Evolutionary conservation across 2,329 filamentous ascomycete genomes (phyloP).

Genomic region (Sporothrix dimorphospora): DNA sequence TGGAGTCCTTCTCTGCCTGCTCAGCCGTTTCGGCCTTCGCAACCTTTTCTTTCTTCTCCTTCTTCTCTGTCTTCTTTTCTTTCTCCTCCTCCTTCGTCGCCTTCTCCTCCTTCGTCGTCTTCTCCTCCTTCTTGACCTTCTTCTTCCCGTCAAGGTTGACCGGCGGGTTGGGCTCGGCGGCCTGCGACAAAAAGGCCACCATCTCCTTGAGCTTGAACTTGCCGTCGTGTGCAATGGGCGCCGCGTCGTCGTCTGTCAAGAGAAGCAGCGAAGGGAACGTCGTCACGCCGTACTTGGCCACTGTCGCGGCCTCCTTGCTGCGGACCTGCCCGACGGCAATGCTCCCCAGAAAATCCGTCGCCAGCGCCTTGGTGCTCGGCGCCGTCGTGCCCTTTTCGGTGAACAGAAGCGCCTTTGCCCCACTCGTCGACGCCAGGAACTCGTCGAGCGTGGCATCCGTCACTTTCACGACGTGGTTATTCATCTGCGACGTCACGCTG

Average conservation of each 20-base stretch:
- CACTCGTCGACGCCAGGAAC: slow-evolving; percentile 67
- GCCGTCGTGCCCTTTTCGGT: slow-evolving; percentile 80
- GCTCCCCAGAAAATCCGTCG: slow-evolving; percentile 37
- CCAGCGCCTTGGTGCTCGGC: slow-evolving; percentile 70
- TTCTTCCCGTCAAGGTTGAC: slow-evolving; percentile 46
- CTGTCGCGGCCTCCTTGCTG: slow-evolving; percentile 73
- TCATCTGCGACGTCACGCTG: slow-evolving; percentile 82
- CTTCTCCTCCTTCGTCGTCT: slow-evolving; percentile 35
- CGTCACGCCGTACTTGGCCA: slow-evolving; percentile 73
- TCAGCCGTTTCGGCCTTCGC: slow-evolving; percentile 46
- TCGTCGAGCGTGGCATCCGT: slow-evolving; percentile 76
- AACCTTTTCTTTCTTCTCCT: slow-evolving; percentile 44
- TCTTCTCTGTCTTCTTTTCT: slow-evolving; percentile 43
- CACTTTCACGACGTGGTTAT: slow-evolving; percentile 84
- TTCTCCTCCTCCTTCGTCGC: slow-evolving; percentile 39
- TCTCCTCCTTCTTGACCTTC: slow-evolving; percentile 47
- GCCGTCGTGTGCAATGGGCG: slow-evolving; percentile 74
- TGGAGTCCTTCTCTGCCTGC: slow-evolving; percentile 46
- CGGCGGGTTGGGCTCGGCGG: slow-evolving; percentile 77
- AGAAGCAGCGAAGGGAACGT: slow-evolving; percentile 82
- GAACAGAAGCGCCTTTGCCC: slow-evolving; percentile 87
- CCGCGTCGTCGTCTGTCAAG: slow-evolving; percentile 70
- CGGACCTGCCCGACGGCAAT: slow-evolving; percentile 82
- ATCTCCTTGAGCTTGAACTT: slow-evolving; percentile 84
- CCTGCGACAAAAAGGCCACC: slow-evolving; percentile 79